Evolutionary conservation across 1,284 basidiomycete species (phyloP), one percentile per base, ranked within the genome.

Genomic region (Mycena sp.): DNA sequence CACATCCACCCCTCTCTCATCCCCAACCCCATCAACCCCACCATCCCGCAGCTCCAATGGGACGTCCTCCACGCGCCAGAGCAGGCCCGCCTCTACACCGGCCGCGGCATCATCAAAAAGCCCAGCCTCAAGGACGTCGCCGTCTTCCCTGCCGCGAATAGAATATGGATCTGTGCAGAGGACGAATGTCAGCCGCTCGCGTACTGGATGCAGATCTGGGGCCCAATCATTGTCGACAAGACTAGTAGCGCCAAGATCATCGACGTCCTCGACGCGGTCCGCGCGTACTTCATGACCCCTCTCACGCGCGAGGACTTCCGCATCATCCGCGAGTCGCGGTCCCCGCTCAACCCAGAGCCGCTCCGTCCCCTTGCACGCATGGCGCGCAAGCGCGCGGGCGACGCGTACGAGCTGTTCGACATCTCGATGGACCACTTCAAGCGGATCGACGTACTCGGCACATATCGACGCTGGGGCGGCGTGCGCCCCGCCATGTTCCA

Each of bases 371-470:
- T 79, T 11, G 54, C 64, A 12, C n/a, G 45, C 28, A 71, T 76
- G 11, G 71, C 72, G 29, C 53, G 64, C 44, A 46, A 61, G 29
- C 70, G 78, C 52, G 70, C 70, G 12, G 59, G 55, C 29, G 72
- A 76, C 32, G 69, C 73, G 16, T 74, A 73, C 59, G 74, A 76
- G 21, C 38, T 77, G 21, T 48, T 49, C 43, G 68, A 61, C 17
- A 68, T 74, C 26, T 66, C 70, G 30, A 58, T 67, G 29, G 57
- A 59, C 32, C 44, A 62, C 29, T 77, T 71, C 45, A 71, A 48
- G 59, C 70, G 78, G 32, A 71, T 74, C 21, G 81, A 82, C 67
- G 72, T 76, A 32, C 55, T 81, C 25, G 81, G 81, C 5, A 64
- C 67, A 5, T 73, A 74, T 65, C 72, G 81, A 50, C 72, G 72